Evolutionary conservation across 176 grass and related monocot species (phyloP), one percentile per base, ranked within the genome.

Genomic region (Coix lacrymajobi): DNA sequence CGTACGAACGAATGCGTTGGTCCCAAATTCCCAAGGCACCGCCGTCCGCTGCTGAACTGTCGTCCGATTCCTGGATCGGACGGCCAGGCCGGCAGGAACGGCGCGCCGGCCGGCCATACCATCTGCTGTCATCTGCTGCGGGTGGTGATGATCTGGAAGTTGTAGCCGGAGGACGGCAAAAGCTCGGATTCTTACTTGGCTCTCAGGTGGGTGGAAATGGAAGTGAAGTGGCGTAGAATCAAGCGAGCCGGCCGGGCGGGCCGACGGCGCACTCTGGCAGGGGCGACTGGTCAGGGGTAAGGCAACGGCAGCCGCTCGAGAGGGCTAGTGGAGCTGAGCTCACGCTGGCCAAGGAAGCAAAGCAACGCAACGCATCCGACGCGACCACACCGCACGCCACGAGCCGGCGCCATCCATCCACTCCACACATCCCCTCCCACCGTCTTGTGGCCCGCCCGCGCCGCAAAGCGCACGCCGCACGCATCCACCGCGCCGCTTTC

Each of bases 141-240:
- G 48, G 48, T 22, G 49, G 22, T 28, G 58, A 3, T 12, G 44
- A 29, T 29, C 11, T 28, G 58, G 4, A 62, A 26, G 25, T n/a
- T n/a, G n/a, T 62, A 7, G 69, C 0, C 11, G 26, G 15, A 26
- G 22, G 38, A 22, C 75, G 77, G 62, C 78, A 36, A 20, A 49
- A 73, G 7, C 0, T 2, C 10, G 58, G 58, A 54, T 79, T 79
- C 84, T 86, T 86, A 13, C 54, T 79, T 79, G 40, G 58, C 8
- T 22, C 14, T 46, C 4, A 61, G 52, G 34, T 51, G 32, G 45
- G 20, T 57, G 52, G 60, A 16, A 60, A 26, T 26, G 38, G 39
- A 52, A 68, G 68, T 34, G 77, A 62, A 88, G 72, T 70, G 52
- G 26, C 71, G 46, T 74, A 65, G 72, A 77, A 82, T 82, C 52